Percentiles rank a stretch among this genome's conserved stretches.
Evolutionary conservation across 78 protist species (phyloP).

Genomic region (Ministeria vibrans): DNA sequence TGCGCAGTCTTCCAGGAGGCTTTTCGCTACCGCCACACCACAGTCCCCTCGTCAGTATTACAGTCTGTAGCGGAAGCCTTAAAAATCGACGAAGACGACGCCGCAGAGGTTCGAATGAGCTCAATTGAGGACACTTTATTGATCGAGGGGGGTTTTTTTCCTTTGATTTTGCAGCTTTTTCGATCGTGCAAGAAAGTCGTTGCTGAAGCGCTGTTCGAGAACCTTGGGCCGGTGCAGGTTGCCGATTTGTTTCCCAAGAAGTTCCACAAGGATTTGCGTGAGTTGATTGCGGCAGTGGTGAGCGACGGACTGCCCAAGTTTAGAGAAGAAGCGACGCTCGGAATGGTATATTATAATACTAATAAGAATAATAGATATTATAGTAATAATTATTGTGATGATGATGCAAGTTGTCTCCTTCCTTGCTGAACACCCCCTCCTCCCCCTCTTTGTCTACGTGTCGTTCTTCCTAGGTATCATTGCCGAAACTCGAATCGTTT

Average conservation of each 20-base stretch:
- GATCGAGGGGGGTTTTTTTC: background rate
- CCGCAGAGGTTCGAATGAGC: background rate
- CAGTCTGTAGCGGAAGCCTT: background rate
- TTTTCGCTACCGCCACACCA: background rate
- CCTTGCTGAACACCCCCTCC: background rate
- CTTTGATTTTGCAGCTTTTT: background rate
- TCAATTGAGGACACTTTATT: background rate
- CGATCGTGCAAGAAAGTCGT: background rate
- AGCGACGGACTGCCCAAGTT: background rate
- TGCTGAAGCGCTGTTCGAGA: background rate
- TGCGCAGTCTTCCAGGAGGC: background rate
- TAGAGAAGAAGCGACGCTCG: no score
- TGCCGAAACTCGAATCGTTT: slow-evolving; percentile 38
- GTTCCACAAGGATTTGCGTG: background rate
- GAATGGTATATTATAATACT: background rate
- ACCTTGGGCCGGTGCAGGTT: background rate
- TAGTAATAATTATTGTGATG: background rate
- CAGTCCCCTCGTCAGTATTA: background rate
- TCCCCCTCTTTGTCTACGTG: no score
- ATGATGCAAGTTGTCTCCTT: background rate
- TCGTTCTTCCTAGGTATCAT: no score
- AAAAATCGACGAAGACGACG: background rate
- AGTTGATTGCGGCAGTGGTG: background rate
- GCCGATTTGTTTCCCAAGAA: background rate
- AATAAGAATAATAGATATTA: background rate